Evolutionary conservation across 108 stramenopile species (phyloP).

Genomic region (Cylindrotheca fusiformis): DNA sequence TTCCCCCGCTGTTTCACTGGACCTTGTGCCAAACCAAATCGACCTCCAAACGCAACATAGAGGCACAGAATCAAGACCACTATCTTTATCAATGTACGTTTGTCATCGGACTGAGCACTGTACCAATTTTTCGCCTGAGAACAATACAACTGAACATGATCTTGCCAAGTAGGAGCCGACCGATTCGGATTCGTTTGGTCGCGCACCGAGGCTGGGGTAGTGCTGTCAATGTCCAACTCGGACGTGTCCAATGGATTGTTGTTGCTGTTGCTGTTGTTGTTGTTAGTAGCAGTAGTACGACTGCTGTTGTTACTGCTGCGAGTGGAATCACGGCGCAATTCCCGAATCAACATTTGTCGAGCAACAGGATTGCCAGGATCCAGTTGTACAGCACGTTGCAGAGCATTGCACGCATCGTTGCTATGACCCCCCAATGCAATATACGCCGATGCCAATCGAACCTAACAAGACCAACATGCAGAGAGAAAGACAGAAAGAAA

Average conservation of each 20-base stretch:
- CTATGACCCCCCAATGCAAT: conserved; percentile 69
- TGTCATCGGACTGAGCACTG: conserved; percentile 50
- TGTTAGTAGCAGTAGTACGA: not conserved
- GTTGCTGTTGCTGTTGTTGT: conserved; percentile 5
- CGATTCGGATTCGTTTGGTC: not conserved
- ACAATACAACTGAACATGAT: conserved; percentile 40
- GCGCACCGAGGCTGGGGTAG: not conserved
- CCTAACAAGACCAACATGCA: not conserved
- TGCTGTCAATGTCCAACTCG: not conserved
- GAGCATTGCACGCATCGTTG: conserved; percentile 80
- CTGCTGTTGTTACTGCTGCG: conserved; percentile 9
- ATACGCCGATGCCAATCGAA: conserved; percentile 70
- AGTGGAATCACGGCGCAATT: conserved; percentile 44
- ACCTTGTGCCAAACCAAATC: conserved; percentile 61
- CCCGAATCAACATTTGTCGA: conserved; percentile 64
- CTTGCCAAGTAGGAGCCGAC: conserved; percentile 19
- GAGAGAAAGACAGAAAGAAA: no score
- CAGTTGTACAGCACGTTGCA: conserved; percentile 66
- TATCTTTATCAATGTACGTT: conserved; percentile 56
- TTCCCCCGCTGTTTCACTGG: conserved; percentile 33
- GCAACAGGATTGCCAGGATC: conserved; percentile 51
- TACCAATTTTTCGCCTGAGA: conserved; percentile 43
- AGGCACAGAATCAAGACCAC: conserved; percentile 41
- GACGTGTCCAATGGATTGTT: not conserved
- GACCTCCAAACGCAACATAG: conserved; percentile 77